Base-by-base conservation (phyloP, 768 basidiomycete species). In the Boletus vermiculosoides region DNA sequence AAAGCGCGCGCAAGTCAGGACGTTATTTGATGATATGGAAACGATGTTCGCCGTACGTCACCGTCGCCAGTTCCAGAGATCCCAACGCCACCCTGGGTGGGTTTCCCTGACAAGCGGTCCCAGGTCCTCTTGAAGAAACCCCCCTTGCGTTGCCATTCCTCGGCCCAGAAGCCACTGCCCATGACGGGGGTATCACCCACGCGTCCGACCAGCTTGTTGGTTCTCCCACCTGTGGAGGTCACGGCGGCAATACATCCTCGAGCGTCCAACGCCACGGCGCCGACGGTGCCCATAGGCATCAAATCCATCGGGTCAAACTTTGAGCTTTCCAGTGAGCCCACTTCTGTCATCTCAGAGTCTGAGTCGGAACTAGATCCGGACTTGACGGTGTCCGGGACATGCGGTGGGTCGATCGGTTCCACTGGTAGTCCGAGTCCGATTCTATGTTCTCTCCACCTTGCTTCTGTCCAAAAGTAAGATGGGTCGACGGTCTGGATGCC, bases 41-140 rank as follows among this genome's bases (percentile, higher is more conserved):
- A 39, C 20, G 31, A 16, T 45, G 31, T 41, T 39, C 45, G 37
- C 73, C 83, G 57, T 66, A 91, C 89, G 71, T 93, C 91, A 59
- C 91, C 91, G 62, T 92, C 85, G 8, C 92, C 92, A 13, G 92
- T 93, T 0, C 91, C 89, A 31, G 88, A 90, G n/a, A 93, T 74
- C 5, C 90, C 90, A 23, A 93, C 74, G 9, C 83, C 88, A 25
- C 64, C 68, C 11, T 66, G 61, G 16, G 62, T 58, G 25, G 65
- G 58, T 42, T 73, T 74, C 3, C 78, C 71, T 22, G 57, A 67
- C 22, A 80, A 42, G 22, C 72, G 75, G 39, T 73, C 71, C 80
- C 77, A 83, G n/a, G 71, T 42, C 20, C 69, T 61, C 57, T 62
- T 75, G 61, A 67, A 59, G 55, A 54, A 68, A 33, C 69, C 66